Conservation (phyloP, 768 basidiomycete genomes). For the Lentinula guzmanii region DNA sequence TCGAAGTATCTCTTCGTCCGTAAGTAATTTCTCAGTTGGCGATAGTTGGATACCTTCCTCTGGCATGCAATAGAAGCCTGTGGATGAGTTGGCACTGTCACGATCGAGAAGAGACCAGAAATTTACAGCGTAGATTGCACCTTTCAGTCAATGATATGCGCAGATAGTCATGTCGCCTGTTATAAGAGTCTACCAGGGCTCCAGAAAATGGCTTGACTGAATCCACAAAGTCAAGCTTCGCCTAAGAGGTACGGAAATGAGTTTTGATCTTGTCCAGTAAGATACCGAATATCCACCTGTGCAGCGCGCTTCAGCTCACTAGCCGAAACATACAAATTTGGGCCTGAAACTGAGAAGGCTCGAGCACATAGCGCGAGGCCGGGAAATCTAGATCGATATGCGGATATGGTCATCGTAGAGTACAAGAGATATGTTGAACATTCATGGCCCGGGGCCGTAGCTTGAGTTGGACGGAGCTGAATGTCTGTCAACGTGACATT, state of each 20-base stretch:
- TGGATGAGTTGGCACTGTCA: constrained; percentile 3
- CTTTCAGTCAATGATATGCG: constrained; percentile 82
- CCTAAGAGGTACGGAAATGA: constrained; percentile 26
- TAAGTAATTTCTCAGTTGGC: constrained; percentile 61
- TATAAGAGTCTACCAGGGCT: constrained; percentile 59
- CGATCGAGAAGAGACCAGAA: not conserved
- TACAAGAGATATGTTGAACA: not conserved
- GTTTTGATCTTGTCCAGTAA: not conserved
- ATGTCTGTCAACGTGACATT: not conserved
- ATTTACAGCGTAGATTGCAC: constrained; percentile 79
- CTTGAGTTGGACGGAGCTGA: not conserved
- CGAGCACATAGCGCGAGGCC: not conserved
- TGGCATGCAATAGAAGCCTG: constrained; percentile 93
- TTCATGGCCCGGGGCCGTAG: not conserved
- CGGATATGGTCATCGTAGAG: not conserved
- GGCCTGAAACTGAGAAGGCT: not conserved
- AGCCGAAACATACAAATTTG: not conserved
- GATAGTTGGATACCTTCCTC: constrained; percentile 72
- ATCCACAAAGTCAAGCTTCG: constrained; percentile 52
- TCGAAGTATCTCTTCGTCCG: constrained; percentile 70
- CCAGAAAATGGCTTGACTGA: constrained; percentile 39
- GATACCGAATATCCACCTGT: not conserved
- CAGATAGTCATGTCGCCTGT: constrained; percentile 76
- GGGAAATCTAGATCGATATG: not conserved
- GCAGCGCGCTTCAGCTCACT: constrained; percentile 1